These are phyloP conservation scores for Sclerotinia glacialis DNA, from an alignment of 2,329 filamentous ascomycete genomes.

Conservation along the genomic window DNA sequence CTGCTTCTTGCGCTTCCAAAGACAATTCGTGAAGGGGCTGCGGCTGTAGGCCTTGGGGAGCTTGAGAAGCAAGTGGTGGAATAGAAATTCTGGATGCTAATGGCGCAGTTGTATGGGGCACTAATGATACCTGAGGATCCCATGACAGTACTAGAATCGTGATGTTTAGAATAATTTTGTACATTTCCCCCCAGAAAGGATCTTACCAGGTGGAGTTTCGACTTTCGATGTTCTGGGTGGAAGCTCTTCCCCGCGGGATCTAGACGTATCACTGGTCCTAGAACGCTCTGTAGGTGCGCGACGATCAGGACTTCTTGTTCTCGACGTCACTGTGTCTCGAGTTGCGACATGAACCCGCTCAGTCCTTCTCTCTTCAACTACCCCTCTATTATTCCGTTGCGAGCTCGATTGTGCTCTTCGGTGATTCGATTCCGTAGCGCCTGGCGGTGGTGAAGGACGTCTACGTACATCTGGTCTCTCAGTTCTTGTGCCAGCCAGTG, in stretches of 20 bases:
- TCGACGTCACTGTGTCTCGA: slow-evolving; percentile 59
- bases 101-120: slow-evolving; percentile 60
- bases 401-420: slow-evolving; percentile 58
- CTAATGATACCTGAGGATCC: slow-evolving; percentile 75
- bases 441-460: slow-evolving; percentile 34
- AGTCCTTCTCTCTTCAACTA: slow-evolving; percentile 48
- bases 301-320: slow-evolving; percentile 57
- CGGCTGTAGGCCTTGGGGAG: slow-evolving; percentile 68
- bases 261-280: slow-evolving; percentile 32
- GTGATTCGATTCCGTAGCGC: slow-evolving; percentile 43
- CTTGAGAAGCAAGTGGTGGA: slow-evolving; percentile 71
- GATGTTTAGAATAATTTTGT: slow-evolving; percentile 17
- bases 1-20: slow-evolving; percentile 79
- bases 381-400: slow-evolving; percentile 48
- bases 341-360: slow-evolving; percentile 59
- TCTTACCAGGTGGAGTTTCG: slow-evolving; percentile 51
- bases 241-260: slow-evolving; percentile 33
- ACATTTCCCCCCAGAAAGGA: background rate
- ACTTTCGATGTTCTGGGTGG: slow-evolving; percentile 42
- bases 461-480: slow-evolving; percentile 31
- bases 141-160: slow-evolving; percentile 51
- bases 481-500: slow-evolving; percentile 30
- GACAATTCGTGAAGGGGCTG: slow-evolving; percentile 66
- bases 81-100: slow-evolving; percentile 51
- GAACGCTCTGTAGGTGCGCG: slow-evolving; percentile 26